These are phyloP conservation scores for Diutina sp. DNA, from an alignment of 1,139 yeast genomes.

Conservation along the genomic window DNA sequence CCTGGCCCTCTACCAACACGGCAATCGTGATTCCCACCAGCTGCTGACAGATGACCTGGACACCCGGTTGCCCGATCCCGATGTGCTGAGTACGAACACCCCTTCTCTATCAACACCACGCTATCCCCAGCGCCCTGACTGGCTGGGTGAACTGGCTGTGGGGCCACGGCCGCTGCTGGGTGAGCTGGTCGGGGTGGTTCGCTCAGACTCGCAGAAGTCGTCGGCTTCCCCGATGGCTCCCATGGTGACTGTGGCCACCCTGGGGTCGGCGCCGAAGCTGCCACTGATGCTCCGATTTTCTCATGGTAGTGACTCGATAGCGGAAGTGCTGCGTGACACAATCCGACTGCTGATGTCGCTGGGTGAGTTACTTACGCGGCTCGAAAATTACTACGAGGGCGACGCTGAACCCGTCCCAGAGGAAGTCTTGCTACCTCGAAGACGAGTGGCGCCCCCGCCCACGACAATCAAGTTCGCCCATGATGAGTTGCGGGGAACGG, in stretches of 20 bases:
- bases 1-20: background rate
- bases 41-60: background rate
- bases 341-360: background rate
- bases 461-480: background rate
- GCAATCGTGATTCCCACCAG: background rate
- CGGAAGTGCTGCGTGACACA: background rate
- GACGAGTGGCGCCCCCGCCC: background rate
- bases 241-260: too few relatives aligned
- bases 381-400: background rate
- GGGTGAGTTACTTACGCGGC: background rate
- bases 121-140: background rate
- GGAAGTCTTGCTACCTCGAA: background rate
- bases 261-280: background rate
- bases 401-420: background rate
- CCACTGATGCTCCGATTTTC: constrained; percentile 1
- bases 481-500: background rate
- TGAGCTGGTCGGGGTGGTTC: background rate
- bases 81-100: background rate
- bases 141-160: background rate
- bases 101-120: background rate
- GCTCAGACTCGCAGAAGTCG: background rate
- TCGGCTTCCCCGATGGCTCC: background rate
- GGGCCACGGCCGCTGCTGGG: background rate
- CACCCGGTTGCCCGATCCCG: background rate
- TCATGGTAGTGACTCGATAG: background rate